Base-by-base conservation (phyloP, 352 stramenopile species). In the Phytopythium aichiense region DNA sequence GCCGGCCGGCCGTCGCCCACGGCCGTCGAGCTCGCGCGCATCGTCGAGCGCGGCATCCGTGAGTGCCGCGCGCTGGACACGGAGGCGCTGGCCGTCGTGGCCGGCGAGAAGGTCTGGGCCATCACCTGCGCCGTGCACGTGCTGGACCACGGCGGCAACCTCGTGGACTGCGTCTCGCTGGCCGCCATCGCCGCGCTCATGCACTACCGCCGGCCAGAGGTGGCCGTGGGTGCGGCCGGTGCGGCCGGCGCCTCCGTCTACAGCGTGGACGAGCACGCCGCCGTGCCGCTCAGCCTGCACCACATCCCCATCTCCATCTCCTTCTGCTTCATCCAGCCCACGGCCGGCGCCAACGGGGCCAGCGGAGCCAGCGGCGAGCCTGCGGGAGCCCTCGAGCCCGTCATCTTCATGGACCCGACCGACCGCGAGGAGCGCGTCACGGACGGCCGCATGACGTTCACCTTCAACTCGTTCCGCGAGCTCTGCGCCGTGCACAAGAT, bases 281-380 rank as follows among this genome's bases (percentile, higher is more conserved):
- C 96, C 57, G 83, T 97, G 38, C 92, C 94, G 23, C 72, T 98
- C 33, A 97, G 91, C 65, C 76, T 99, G 60, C 95, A 98, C 79
- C 96, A 98, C 77, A 93, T 96, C 38, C 96, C 96, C n/a, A 83
- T 99, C 46, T 97, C 89, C 25, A 88, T 98, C 55, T 98, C 92
- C n/a, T 98, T 98, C 58, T 87, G 82, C 71, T 91, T 93, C 40
- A 58, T 93, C 25, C 68, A 89, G 58, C 60, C 66, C 37, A 28
- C 52, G 64, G 53, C 56, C n/a, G 69, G 55, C 42, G 42, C 42
- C 18, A 22, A 16, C 16, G 40, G 16, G 4, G 40, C 40, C 15
- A 20, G 13, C 13, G 16, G 16, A 6, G 40, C 11, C 40, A 45
- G 5, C 40, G 16, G 28, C 28, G 28, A 31, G 28, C 28, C 28